Evolutionary conservation across 805 yeast genomes (phyloP).

Genomic region (Myxozyma melibiosi): DNA sequence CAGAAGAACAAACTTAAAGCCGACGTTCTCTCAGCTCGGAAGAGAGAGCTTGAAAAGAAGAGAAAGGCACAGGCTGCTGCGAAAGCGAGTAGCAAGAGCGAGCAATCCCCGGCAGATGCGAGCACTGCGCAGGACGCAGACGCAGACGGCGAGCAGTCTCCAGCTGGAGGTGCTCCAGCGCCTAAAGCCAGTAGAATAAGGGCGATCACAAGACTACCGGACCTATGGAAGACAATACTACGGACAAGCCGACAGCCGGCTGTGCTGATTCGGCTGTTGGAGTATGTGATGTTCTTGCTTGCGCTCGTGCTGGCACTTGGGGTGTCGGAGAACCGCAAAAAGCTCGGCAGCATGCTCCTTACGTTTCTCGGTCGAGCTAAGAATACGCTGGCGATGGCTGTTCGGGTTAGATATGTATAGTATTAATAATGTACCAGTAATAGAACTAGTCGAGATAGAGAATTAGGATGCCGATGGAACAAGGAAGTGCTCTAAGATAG

Average conservation of each 20-base stretch:
- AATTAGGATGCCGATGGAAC: too few relatives aligned
- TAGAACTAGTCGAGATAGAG: too few relatives aligned
- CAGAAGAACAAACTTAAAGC: neutral
- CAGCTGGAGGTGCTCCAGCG: neutral
- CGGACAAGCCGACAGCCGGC: slow-evolving; percentile 2
- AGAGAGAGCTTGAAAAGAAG: neutral
- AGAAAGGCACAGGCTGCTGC: neutral
- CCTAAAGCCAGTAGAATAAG: neutral
- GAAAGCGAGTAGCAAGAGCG: neutral
- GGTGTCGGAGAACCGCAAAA: slow-evolving; percentile 17
- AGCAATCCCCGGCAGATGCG: neutral
- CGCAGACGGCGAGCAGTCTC: neutral
- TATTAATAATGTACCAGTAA: too few relatives aligned
- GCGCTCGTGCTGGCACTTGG: slow-evolving; percentile 13
- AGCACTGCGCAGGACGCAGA: neutral
- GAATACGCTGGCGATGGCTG: slow-evolving; percentile 17
- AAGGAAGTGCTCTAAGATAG: neutral
- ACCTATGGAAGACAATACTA: neutral
- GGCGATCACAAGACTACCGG: neutral
- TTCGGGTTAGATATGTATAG: slow-evolving; percentile 19
- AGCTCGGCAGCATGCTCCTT: neutral
- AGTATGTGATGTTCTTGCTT: slow-evolving; percentile 5
- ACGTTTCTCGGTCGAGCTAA: neutral
- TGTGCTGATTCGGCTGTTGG: slow-evolving; percentile 10
- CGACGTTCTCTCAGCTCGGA: neutral